These are phyloP conservation scores for Kazachstania bromeliacearum DNA, from an alignment of 805 yeast genomes.

Conservation along the genomic window DNA sequence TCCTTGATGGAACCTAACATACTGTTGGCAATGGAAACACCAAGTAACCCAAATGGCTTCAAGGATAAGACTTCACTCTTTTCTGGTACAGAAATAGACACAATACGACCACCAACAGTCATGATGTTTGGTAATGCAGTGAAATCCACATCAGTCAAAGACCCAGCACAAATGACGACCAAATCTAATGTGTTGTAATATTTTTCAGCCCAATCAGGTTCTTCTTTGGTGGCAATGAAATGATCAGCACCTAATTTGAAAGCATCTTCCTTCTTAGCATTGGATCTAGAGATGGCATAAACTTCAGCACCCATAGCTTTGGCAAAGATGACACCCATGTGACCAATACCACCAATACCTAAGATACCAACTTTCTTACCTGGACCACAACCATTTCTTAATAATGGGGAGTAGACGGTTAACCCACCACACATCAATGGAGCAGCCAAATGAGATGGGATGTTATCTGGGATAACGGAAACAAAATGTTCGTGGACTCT, in stretches of 20 bases:
- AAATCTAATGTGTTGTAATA: slow-evolving; percentile 35
- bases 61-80: slow-evolving; percentile 9
- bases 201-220: slow-evolving; percentile 33
- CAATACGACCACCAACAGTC: slow-evolving; percentile 31
- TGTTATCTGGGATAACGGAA: slow-evolving; percentile 50
- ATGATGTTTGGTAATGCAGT: slow-evolving; percentile 25
- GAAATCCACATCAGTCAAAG: slow-evolving; percentile 33
- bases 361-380: slow-evolving; percentile 45
- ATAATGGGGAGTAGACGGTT: slow-evolving; percentile 61
- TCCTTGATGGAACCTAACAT: slow-evolving; percentile 39
- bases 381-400: slow-evolving; percentile 41
- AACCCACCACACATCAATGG: slow-evolving; percentile 74
- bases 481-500: slow-evolving; percentile 56
- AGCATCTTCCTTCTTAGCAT: slow-evolving; percentile 43
- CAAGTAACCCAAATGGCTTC: slow-evolving; percentile 14
- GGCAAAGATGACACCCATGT: slow-evolving; percentile 47
- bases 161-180: slow-evolving; percentile 41
- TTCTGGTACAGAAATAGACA: slow-evolving; percentile 20
- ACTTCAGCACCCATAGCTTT: slow-evolving; percentile 54
- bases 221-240: slow-evolving; percentile 46
- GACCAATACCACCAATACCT: slow-evolving; percentile 52
- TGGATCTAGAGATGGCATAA: slow-evolving; percentile 44
- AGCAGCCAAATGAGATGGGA: slow-evolving; percentile 50
- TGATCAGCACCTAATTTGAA: slow-evolving; percentile 43
- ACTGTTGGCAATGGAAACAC: slow-evolving; percentile 28